Base-by-base conservation (phyloP, 2,329 filamentous ascomycete genomes). In the Epicoccum nigrum region DNA sequence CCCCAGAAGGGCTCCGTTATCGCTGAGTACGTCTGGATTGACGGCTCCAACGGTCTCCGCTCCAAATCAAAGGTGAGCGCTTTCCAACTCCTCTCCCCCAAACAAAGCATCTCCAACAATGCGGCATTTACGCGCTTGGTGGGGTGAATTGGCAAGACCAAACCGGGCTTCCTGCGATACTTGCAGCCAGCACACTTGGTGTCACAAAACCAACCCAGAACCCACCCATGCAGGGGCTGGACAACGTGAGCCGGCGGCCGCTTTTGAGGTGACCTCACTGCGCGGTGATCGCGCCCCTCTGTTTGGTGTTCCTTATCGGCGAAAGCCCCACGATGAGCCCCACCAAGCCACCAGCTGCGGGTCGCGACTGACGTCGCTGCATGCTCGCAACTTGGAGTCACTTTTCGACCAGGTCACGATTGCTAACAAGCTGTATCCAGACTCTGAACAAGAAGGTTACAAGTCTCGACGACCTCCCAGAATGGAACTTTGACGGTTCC, bases 11-110 rank as follows among this genome's bases (percentile, higher is more conserved):
- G 92, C 76, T 81, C 80, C 67, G 82, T 95, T 73, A 94, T 96
- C 78, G 93, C 92, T 72, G 93, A 97, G 81, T 97, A 97, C 80
- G 86, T 97, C 82, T 97, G 93, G 93, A 88, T 97, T 74, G 92
- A 97, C 73, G 82, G 89, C 62, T 77, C 80, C 62, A 92, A 92
- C 74, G 87, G 88, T 70, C 84, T 90, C 67, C 92, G 94, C 70
- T 96, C 92, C 75, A 99, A 97, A 83, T 93, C 89, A 73, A 95
- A 92, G 84, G 93, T 97, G 83, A 83, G 90, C 60, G 51, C 60
- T 56, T 56, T 60, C 55, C 55, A 23, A 34, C 15, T 20, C 39
- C 46, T 33, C 28, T 19, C 37, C 40, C 45, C 46, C 23, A 49
- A 42, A 52, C 43, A 38, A 33, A 16, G 44, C 46, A 30, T 23